These are phyloP conservation scores for Gentiana dahurica DNA, from an alignment of 257 asterid genomes.

Conservation along the genomic window DNA sequence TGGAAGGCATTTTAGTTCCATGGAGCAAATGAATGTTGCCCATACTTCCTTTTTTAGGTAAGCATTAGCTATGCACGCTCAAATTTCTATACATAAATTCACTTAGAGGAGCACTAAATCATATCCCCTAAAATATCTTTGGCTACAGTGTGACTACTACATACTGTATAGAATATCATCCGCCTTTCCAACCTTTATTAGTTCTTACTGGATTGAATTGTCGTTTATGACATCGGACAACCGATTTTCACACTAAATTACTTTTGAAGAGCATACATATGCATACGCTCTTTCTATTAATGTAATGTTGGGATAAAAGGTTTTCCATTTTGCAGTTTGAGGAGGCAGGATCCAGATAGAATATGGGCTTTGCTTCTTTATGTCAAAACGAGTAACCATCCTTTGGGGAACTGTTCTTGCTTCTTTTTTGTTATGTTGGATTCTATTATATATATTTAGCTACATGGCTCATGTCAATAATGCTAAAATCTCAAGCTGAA, in stretches of 20 bases:
- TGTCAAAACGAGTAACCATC: slow-evolving; percentile 29
- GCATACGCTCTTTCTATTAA: slow-evolving; percentile 17
- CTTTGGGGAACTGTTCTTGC: slow-evolving; percentile 19
- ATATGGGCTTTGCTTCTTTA: slow-evolving; percentile 26
- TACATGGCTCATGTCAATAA: neutral
- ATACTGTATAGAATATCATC: neutral
- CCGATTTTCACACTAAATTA: neutral
- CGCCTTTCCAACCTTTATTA: neutral
- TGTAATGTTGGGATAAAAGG: slow-evolving; percentile 24
- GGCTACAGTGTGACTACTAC: neutral
- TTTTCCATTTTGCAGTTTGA: slow-evolving; percentile 29
- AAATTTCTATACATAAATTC: no score
- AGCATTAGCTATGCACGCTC: no score
- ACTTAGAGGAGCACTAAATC: no score
- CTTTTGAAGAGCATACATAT: slow-evolving; percentile 1
- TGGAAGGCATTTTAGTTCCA: no score
- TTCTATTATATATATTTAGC: neutral
- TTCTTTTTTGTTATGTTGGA: slow-evolving; percentile 13
- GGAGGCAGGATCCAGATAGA: slow-evolving; percentile 30
- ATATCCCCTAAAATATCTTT: neutral
- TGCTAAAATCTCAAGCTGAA: slow-evolving; percentile 1
- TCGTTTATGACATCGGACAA: neutral
- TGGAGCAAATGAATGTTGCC: no score
- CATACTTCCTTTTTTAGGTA: no score
- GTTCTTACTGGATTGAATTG: neutral